Percentiles rank a stretch among this genome's conserved stretches.
phyloP scores from a whole-genome alignment of 345 rosid species.

The Lumnitzera racemosa region DNA sequence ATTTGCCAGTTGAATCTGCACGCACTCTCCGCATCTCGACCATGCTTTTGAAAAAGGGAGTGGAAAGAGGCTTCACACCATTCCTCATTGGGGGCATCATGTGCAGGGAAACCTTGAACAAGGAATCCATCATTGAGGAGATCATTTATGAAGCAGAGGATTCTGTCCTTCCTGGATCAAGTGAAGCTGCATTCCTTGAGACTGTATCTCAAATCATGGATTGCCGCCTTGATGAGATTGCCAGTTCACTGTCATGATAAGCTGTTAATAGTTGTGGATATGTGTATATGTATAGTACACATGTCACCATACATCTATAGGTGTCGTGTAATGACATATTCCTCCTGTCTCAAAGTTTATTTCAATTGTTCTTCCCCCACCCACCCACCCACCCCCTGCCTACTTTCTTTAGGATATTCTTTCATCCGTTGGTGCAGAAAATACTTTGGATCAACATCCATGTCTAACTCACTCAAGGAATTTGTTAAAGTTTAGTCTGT shows the following conservation, averaged over 20 bases:
- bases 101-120: slow-evolving; percentile 13
- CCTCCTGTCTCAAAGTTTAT: no score
- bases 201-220: slow-evolving; percentile 9
- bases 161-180: slow-evolving; percentile 8
- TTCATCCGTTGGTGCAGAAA: no score
- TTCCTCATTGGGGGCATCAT: slow-evolving; percentile 12
- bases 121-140: slow-evolving; percentile 13
- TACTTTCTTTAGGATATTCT: no score
- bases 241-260: background rate
- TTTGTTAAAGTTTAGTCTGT: no score
- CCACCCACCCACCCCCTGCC: no score
- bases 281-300: no score
- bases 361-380: no score
- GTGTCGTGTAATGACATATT: no score
- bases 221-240: slow-evolving; percentile 1
- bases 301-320: no score
- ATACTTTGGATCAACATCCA: no score
- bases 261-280: background rate
- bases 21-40: slow-evolving; percentile 12
- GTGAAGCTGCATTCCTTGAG: slow-evolving; percentile 10
- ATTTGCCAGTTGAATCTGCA: slow-evolving; percentile 7
- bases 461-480: no score
- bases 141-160: slow-evolving; percentile 7
- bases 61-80: slow-evolving; percentile 8
- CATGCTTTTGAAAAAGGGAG: slow-evolving; percentile 15